phyloP scores from a whole-genome alignment of 1,284 basidiomycete species.

The Psilocybe mexicana region DNA sequence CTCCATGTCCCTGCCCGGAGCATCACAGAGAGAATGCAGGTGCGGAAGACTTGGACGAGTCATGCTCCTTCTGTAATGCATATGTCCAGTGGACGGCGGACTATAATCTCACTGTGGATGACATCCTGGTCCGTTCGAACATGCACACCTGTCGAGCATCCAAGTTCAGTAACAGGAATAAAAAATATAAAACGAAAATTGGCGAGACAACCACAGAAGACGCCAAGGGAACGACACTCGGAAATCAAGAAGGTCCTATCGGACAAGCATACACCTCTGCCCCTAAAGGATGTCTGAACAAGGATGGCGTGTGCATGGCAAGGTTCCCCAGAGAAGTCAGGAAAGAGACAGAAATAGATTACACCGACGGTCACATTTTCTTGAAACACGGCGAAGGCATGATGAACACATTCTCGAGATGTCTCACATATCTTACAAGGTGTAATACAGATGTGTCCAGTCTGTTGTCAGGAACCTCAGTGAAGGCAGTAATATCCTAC shows the following conservation, averaged over 20 bases:
- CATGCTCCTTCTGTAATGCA: not conserved
- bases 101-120: constrained; percentile 17
- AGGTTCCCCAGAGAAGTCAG: constrained; percentile 30
- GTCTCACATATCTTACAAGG: constrained; percentile 21
- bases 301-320: constrained; percentile 25
- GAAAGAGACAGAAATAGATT: constrained; percentile 24
- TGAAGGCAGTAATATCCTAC: constrained; percentile 33
- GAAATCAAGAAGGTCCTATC: not conserved
- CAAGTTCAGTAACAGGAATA: constrained; percentile 3
- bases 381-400: constrained; percentile 26
- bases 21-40: constrained; percentile 4
- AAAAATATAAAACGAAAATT: not conserved
- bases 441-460: constrained; percentile 32
- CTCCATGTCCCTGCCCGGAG: constrained; percentile 6
- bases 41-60: not conserved
- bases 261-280: not conserved
- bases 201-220: not conserved
- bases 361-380: constrained; percentile 20
- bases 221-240: not conserved
- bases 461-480: constrained; percentile 31
- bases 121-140: constrained; percentile 22
- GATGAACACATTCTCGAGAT: constrained; percentile 27
- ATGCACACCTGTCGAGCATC: constrained; percentile 18
- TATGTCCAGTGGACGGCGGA: constrained; percentile 10
- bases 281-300: constrained; percentile 12